phyloP scores from a whole-genome alignment of 257 asterid genomes.

The Solanum etuberosum region DNA sequence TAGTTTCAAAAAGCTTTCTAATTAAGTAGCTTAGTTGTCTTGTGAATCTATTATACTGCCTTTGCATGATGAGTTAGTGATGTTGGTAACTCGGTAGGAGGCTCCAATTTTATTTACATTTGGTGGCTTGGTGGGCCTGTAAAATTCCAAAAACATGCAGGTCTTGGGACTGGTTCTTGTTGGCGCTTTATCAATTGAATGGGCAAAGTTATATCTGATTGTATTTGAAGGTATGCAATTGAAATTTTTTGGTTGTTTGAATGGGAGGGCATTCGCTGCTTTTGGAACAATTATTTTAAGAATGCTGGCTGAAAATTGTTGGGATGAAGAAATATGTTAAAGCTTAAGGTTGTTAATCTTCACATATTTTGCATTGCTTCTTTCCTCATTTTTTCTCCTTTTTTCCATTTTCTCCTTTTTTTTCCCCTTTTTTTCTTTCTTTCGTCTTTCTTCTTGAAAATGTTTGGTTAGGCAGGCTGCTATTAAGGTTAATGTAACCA shows the following conservation, averaged over 20 bases:
- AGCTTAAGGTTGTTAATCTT: constrained; percentile 24
- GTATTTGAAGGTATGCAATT: constrained; percentile 40
- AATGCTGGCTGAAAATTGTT: constrained; percentile 8
- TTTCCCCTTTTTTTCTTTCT: neutral
- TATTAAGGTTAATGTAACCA: constrained; percentile 36
- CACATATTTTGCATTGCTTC: neutral
- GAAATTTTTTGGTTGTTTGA: constrained; percentile 14
- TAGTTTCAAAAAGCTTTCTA: neutral
- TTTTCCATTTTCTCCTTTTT: neutral
- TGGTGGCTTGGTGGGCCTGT: constrained; percentile 37
- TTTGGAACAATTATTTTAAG: constrained; percentile 4
- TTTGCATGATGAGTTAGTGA: neutral
- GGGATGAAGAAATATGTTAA: neutral
- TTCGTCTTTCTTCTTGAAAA: constrained; percentile 14
- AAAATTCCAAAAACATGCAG: constrained; percentile 58
- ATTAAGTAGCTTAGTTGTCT: neutral
- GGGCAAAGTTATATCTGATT: constrained; percentile 40
- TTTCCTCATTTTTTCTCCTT: neutral
- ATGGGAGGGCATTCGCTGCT: constrained; percentile 12
- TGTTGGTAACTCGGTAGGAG: neutral
- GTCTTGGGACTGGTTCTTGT: constrained; percentile 36
- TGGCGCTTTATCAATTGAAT: constrained; percentile 50
- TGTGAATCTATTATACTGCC: neutral
- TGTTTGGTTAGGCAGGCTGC: constrained; percentile 60
- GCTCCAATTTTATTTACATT: constrained; percentile 13